Evolutionary conservation across 1,284 basidiomycete species (phyloP), one percentile per base, ranked within the genome.

Genomic region (Ganoderma leucocontextum): DNA sequence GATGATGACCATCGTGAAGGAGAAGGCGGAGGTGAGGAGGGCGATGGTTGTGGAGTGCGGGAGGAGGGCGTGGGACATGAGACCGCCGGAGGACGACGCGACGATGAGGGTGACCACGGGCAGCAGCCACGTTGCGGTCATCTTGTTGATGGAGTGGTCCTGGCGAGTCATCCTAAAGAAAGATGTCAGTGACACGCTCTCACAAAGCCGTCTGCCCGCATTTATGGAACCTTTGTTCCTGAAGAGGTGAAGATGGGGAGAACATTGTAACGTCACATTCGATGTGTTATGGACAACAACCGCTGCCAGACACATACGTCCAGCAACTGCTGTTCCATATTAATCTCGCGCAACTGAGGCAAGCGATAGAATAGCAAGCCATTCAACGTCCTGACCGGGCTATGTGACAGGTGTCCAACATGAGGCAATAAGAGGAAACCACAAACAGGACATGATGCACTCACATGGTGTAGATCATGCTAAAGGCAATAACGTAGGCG

Each of bases 41-140:
- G 89, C 88, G 9, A 85, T 79, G 0, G 77, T 73, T 0, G 80
- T 77, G 19, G 82, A 82, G 53, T 83, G 79, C 0, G 80, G 70
- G 12, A 73, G 72, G 10, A 89, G 77, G 7, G 84, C 80, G 3
- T 78, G 70, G 0, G 87, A 82, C 12, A 92, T 77, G 66, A 90
- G 76, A 13, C 84, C 86, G 7, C 90, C 90, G 0, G 85, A 82
- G 0, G 90, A 85, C 3, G 88, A 85, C 12, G 85, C 84, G 77
- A 92, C 91, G 66, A 91, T 82, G 36, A 87, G 84, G 1, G 88
- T 81, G 7, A 92, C 87, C 57, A 90, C 83, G 7, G 90, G 91
- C 13, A 91, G 82, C 8, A 92, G 82, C 86, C 87, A 88, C 0
- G 84, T 80, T 1, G 85, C 81, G 0, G 86, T 82, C 77, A 89